A percentile compares a stretch with the other conserved stretches of the same genome.
phyloP scores from a whole-genome alignment of 2,329 filamentous ascomycete species.

The Cladophialophora bantiana region DNA sequence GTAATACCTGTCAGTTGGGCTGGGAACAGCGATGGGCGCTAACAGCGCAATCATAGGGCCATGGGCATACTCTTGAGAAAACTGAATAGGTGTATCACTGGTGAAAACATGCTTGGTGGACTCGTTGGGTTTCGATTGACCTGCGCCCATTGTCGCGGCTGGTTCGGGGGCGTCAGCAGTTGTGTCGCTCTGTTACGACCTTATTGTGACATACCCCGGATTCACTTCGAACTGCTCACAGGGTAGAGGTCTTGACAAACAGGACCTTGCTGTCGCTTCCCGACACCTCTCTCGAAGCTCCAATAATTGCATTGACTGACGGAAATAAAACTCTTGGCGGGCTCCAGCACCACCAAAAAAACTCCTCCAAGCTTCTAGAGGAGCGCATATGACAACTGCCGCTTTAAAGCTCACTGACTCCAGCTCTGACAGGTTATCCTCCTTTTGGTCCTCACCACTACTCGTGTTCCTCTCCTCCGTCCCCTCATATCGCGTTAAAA shows the following conservation, averaged over 20 bases:
- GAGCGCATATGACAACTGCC: not conserved
- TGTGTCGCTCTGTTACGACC: not conserved
- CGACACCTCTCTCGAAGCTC: not conserved
- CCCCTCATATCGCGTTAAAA: not conserved
- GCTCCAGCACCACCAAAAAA: not conserved
- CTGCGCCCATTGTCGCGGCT: conserved; percentile 62
- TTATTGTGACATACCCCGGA: conserved; percentile 14
- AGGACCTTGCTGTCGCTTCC: conserved; percentile 8
- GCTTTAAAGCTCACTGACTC: not conserved
- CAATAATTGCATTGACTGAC: conserved; percentile 8
- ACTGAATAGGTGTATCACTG: conserved; percentile 55
- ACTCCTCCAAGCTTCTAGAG: not conserved
- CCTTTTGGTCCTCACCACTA: not conserved
- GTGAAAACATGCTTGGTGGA: conserved; percentile 67
- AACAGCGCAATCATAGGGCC: not conserved
- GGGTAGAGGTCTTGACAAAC: conserved; percentile 13
- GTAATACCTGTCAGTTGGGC: conserved; percentile 18
- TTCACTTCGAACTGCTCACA: not conserved
- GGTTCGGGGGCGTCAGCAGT: not conserved
- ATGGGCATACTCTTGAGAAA: conserved; percentile 46
- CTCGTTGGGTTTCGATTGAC: conserved; percentile 66
- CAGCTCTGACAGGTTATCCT: not conserved
- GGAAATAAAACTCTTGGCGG: conserved; percentile 4
- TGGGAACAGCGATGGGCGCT: conserved; percentile 51
- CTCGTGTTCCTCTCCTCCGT: not conserved